Percentiles rank a stretch among this genome's conserved stretches.
phyloP scores from a whole-genome alignment of 768 basidiomycete species.

The Suillus sp. region DNA sequence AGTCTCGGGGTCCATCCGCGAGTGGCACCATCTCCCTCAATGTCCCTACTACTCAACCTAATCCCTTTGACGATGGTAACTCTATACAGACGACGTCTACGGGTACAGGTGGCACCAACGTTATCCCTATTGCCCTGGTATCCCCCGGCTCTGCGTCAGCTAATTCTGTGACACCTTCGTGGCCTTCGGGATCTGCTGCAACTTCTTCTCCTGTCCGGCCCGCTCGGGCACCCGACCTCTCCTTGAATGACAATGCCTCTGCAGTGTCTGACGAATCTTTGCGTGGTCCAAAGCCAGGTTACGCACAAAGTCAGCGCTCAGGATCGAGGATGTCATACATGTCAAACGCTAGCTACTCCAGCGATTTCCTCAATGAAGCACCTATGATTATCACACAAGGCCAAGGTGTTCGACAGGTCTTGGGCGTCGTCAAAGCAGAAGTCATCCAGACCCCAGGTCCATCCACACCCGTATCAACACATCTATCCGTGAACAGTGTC shows the following conservation, averaged over 20 bases:
- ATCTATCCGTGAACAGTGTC: conserved; percentile 38
- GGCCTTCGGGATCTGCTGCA: conserved; percentile 28
- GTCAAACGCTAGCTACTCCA: conserved; percentile 74
- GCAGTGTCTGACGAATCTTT: conserved; percentile 59
- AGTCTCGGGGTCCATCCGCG: conserved; percentile 39
- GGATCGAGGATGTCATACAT: conserved; percentile 68
- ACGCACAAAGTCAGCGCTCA: conserved; percentile 54
- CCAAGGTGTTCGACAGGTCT: conserved; percentile 65
- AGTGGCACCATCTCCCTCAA: conserved; percentile 8
- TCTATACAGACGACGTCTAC: conserved; percentile 79
- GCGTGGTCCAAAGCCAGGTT: conserved; percentile 35
- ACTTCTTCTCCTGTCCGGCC: conserved; percentile 53
- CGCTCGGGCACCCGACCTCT: conserved; percentile 58
- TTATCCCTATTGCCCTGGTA: conserved; percentile 84
- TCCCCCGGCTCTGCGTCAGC: conserved; percentile 49
- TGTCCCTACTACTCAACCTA: conserved; percentile 37
- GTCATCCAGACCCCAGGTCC: conserved; percentile 64
- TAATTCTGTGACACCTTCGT: conserved; percentile 34
- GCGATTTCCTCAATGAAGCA: conserved; percentile 78
- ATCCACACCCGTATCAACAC: conserved; percentile 30
- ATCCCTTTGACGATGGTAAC: conserved; percentile 77
- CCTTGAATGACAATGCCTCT: conserved; percentile 64
- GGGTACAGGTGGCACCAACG: conserved; percentile 79
- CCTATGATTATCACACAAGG: conserved; percentile 79
- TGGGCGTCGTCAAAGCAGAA: conserved; percentile 78